These are phyloP conservation scores for Dactylellina cionopaga DNA, from an alignment of 2,329 filamentous ascomycete genomes.

Conservation along the genomic window DNA sequence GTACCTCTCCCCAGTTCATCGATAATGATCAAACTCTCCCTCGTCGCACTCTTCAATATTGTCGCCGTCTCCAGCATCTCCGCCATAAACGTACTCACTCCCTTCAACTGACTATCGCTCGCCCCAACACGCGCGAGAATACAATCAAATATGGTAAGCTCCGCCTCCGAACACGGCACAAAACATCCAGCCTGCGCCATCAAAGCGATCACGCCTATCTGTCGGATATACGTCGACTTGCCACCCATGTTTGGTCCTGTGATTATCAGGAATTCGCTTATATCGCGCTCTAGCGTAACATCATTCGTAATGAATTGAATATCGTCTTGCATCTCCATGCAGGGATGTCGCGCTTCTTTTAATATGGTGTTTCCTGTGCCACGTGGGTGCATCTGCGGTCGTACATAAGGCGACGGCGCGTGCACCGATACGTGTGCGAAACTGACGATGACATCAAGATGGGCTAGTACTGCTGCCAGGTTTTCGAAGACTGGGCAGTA, in stretches of 20 bases:
- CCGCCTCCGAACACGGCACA: slow-evolving; percentile 88
- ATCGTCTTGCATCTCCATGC: slow-evolving; percentile 98
- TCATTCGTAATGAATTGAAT: slow-evolving; percentile 99
- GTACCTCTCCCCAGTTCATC: slow-evolving; percentile 96
- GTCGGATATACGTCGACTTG: slow-evolving; percentile 97
- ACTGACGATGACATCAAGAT: slow-evolving; percentile 93
- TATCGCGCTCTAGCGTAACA: slow-evolving; percentile 78
- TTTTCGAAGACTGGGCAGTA: slow-evolving; percentile 93
- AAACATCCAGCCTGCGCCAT: slow-evolving; percentile 98
- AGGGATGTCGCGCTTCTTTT: slow-evolving; percentile 94
- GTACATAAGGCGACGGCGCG: slow-evolving; percentile 88
- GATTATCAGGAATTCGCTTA: slow-evolving; percentile 92
- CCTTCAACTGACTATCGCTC: slow-evolving; percentile 95
- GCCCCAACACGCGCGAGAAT: slow-evolving; percentile 96
- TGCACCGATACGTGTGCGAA: slow-evolving; percentile 94
- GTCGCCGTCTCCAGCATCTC: slow-evolving; percentile 99
- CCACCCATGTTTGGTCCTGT: slow-evolving; percentile 99
- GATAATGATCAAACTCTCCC: slow-evolving; percentile 96
- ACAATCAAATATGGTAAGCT: slow-evolving; percentile 94
- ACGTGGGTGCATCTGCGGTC: slow-evolving; percentile 87
- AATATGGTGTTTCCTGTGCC: slow-evolving; percentile 88
- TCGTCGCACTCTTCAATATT: slow-evolving; percentile 94
- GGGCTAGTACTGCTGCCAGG: slow-evolving; percentile 85
- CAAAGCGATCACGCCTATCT: slow-evolving; percentile 93
- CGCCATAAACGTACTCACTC: slow-evolving; percentile 98